phyloP scores from a whole-genome alignment of 1,139 yeast species.

The Arxiozyma telluris region DNA sequence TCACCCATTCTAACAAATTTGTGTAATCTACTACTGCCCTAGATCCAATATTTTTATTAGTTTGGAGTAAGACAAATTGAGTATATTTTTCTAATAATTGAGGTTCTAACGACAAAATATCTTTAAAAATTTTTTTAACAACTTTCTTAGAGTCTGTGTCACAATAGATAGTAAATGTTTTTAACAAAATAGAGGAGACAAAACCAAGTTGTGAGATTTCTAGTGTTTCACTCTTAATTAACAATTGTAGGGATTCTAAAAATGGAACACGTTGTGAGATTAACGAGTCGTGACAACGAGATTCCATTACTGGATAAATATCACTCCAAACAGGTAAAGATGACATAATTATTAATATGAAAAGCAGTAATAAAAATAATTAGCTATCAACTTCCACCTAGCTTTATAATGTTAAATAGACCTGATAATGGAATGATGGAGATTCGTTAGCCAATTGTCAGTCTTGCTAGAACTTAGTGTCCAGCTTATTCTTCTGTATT shows the following conservation, averaged over 20 bases:
- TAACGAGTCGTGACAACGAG: constrained; percentile 14
- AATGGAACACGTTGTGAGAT: constrained; percentile 17
- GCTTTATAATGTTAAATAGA: background rate
- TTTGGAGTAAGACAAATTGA: constrained; percentile 34
- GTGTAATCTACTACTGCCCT: constrained; percentile 26
- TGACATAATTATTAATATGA: constrained; percentile 3
- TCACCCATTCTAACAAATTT: constrained; percentile 27
- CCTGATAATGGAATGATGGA: background rate
- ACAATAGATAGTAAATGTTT: constrained; percentile 37
- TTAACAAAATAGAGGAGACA: constrained; percentile 30
- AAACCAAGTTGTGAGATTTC: constrained; percentile 18
- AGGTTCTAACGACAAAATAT: constrained; percentile 32
- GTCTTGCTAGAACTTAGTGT: background rate
- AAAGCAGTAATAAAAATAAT: background rate
- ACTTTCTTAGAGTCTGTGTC: constrained; percentile 41
- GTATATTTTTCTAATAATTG: constrained; percentile 33
- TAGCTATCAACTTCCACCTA: background rate
- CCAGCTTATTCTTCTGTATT: background rate
- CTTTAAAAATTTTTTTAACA: constrained; percentile 35
- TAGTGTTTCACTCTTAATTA: constrained; percentile 14
- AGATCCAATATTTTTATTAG: constrained; percentile 17
- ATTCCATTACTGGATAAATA: constrained; percentile 15
- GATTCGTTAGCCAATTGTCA: background rate
- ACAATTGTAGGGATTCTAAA: constrained; percentile 12
- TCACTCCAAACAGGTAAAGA: constrained; percentile 16